Evolutionary conservation across 208 protist genomes (phyloP), one percentile per base, ranked within the genome.

Genomic region (Crithidia mellificae): DNA sequence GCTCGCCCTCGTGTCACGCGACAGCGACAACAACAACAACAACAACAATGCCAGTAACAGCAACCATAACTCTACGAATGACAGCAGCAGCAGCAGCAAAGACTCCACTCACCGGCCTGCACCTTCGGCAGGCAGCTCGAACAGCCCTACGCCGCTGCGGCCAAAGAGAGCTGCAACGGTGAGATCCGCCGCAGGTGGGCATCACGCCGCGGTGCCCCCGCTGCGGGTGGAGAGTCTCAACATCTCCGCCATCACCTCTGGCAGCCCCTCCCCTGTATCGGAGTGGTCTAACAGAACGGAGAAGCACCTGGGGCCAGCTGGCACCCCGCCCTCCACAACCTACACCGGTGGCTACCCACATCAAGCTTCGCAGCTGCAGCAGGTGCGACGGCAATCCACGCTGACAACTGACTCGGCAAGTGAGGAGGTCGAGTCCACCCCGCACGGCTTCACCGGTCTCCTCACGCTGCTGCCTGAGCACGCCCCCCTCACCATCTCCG

Each of bases 241-340:
- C 27, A 11, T 67, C 29, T 73, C 68, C 30, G 43, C 32, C 52
- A 56, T 74, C 25, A 12, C 27, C 7, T 74, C 68, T 12, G 59
- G 59, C 25, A 55, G 8, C 29, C 52, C 59, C 8, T 74, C 68
- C 17, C 59, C 68, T 24, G 20, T 39, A 6, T 63, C 59, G 14
- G 41, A 59, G 38, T 55, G 41, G 68, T 67, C 58, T 0, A 62
- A 67, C 51, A 61, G 54, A n/a, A 62, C 59, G 11, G 36, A 30
- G 68, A 59, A 62, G 59, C 19, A 61, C 47, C 47, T 2, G 36
- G 34, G 44, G 22, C 55, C 39, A 20, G 12, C 25, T 22, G 29
- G 39, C 66, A 24, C 52, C 49, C 17, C 30, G 30, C 11, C 17
- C 29, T 20, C 30, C 36, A 38, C 34, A 38, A 38, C 34, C 34